Base-by-base conservation (phyloP, 208 protist genomes). In the Leishmania braziliensis region DNA sequence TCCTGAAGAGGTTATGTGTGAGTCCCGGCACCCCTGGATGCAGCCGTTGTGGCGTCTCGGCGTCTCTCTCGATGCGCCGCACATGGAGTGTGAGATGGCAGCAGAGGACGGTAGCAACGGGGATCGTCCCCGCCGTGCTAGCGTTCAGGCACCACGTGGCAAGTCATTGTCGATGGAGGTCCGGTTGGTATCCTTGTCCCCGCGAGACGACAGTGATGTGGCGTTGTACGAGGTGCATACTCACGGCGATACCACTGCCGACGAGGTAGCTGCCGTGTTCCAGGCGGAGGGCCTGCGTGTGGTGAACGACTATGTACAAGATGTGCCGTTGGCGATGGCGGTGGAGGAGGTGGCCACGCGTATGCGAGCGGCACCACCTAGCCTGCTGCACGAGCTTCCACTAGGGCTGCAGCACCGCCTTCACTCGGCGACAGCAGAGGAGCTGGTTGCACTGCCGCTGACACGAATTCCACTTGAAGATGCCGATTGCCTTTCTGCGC, bases 261-360 rank as follows among this genome's bases (percentile, higher is more conserved):
- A 97, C 58, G 93, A 97, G 78, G 79, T 97, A 5, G 83, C 83
- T 4, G 84, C 90, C 1, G 77, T 92, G 23, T 97, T 97, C 80
- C 84, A 88, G 3, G 87, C 88, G 0, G 78, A 91, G 60, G 89
- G 90, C 16, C 87, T 94, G 43, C 39, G 54, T 39, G 92, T 95
- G 50, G 5, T 94, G 36, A 95, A 97, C 65, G 93, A 97, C 82
- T 95, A 88, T 82, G 83, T 88, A 56, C 84, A 93, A 73, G 91
- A 97, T 78, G 58, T 69, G 14, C 2, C 69, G 16, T 81, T 95
- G 26, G 91, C 93, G 50, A 4, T 71, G 33, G 51, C 43, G 10
- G 75, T 96, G 66, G 87, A 79, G 70, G 78, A 79, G 51, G 85
- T 89, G 56, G 82, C 78, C 29, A 33, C 53, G 46, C 62, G 80